Base-by-base conservation (phyloP, 2,329 filamentous ascomycete species). In the Botryotinia narcissicola region DNA sequence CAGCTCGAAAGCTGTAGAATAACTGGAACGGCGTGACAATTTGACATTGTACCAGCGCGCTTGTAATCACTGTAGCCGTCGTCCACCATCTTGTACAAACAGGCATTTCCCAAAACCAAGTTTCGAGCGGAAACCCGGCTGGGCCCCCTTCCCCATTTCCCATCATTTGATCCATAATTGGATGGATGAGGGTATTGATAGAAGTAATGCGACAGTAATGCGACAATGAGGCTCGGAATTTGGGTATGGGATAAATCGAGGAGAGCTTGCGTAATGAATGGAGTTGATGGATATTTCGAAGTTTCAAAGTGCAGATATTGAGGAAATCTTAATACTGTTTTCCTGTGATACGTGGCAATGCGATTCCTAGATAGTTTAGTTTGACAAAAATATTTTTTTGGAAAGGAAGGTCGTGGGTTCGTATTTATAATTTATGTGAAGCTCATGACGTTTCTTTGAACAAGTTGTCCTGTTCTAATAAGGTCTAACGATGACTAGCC, bases 31-130 rank as follows among this genome's bases (percentile, higher is more conserved):
- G 94, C 22, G 93, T 96, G 76, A 98, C 86, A 82, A 98, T 91
- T 80, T 97, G 91, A 84, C 94, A 98, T 83, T 98, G 96, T 8
- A 98, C 94, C 78, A 98, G 85, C 25, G 94, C 90, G 78, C 94
- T 97, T 18, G 92, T 96, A 73, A 94, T 85, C 60, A 98, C 90
- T 0, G 95, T 97, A 7, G 95, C 94, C 37, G 94, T 95, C 35
- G 96, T 98, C 96, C 96, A 99, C 91, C 93, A 97, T 75, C 96
- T 87, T 54, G 96, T 99, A 83, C 95, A 97, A 40, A 96, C 90
- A 5, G 96, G 96, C 92, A 98, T 98, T 83, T 99, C 96, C 88
- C 94, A 98, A 83, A 98, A 98, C 96, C 96, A 99, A 78, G 95
- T 92, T 83, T 98, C 96, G 12, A 99, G 87, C 60, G 95, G 96